Evolutionary conservation across 305 asterid genomes (phyloP).

Genomic region (Plantago coronopus): DNA sequence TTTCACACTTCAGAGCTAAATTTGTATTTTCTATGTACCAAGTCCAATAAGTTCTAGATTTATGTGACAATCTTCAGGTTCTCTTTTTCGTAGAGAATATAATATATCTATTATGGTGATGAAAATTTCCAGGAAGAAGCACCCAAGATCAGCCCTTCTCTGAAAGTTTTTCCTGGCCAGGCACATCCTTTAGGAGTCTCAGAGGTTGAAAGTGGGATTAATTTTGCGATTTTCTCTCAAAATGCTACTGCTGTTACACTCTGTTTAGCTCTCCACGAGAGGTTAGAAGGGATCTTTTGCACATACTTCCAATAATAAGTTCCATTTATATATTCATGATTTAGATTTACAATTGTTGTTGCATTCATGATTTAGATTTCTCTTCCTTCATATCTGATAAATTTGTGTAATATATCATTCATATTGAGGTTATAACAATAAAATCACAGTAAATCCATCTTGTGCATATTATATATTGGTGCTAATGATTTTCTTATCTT

Average conservation of each 20-base stretch:
- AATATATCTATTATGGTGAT: slow-evolving; percentile 22
- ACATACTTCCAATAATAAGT: slow-evolving; percentile 10
- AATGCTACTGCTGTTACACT: slow-evolving; percentile 86
- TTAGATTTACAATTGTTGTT: too few species aligned
- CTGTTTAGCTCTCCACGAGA: slow-evolving; percentile 57
- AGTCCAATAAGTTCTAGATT: neutral
- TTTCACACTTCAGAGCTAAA: neutral
- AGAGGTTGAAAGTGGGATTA: slow-evolving; percentile 67
- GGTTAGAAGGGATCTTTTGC: slow-evolving; percentile 42
- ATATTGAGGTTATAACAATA: neutral
- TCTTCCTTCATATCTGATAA: slow-evolving; percentile 4
- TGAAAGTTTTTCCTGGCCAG: slow-evolving; percentile 66
- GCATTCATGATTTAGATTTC: neutral
- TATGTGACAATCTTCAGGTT: slow-evolving; percentile 10
- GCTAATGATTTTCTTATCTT: neutral
- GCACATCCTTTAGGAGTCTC: slow-evolving; percentile 88
- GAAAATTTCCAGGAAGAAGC: slow-evolving; percentile 56
- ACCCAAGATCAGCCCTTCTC: slow-evolving; percentile 31
- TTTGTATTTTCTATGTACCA: neutral
- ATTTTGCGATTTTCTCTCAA: slow-evolving; percentile 86
- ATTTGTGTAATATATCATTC: slow-evolving; percentile 1
- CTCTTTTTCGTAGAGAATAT: slow-evolving; percentile 17
- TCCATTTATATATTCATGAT: neutral
- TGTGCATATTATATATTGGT: neutral
- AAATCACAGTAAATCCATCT: neutral